Base-by-base conservation (phyloP, 2,329 filamentous ascomycete species). In the Zymoseptoria crescenta region DNA sequence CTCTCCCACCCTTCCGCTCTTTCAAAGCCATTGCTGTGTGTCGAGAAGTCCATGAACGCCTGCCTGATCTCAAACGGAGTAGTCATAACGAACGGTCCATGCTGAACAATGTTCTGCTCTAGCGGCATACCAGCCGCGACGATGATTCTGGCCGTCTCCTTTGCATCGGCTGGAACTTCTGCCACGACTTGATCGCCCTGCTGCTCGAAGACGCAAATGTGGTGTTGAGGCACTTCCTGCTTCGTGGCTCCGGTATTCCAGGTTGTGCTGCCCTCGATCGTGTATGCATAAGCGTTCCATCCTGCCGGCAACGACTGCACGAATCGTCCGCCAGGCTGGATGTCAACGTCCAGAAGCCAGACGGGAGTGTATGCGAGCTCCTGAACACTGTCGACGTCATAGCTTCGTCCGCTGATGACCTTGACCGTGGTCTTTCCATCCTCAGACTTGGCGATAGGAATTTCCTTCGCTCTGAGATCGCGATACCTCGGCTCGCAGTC, bases 291-390 rank as follows among this genome's bases (percentile, higher is more conserved):
- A 1, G 89, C 85, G 73, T 95, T 96, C 90, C 91, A 97, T 28
- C 86, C 87, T 62, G 80, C 76, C 0, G 93, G 93, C 2, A 97
- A 71, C 4, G 83, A 74, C 77, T 97, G 93, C 21, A 79, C 80
- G 65, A 97, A 79, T 60, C 80, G 84, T 52, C 89, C 91, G 56
- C 93, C 93, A 0, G 92, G 91, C 68, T 84, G 77, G 56, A 97
- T 83, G 20, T 83, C 85, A 55, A 96, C 79, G 72, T 97, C 93
- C 51, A 97, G 80, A 62, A 96, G 81, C 93, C 93, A 97, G n/a
- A 97, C 91, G 0, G 94, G 94, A 1, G 93, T 97, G 75, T 97
- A 96, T 13, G 93, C 92, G 51, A 97, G 79, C 70, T 97, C 92
- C 72, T 93, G 86, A 56, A 96, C 83, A 13, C 87, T 91, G 71